A percentile compares a stretch with the other conserved stretches of the same genome.
Conservation (phyloP, 2,329 filamentous ascomycete species). For the Periconia digitata region DNA sequence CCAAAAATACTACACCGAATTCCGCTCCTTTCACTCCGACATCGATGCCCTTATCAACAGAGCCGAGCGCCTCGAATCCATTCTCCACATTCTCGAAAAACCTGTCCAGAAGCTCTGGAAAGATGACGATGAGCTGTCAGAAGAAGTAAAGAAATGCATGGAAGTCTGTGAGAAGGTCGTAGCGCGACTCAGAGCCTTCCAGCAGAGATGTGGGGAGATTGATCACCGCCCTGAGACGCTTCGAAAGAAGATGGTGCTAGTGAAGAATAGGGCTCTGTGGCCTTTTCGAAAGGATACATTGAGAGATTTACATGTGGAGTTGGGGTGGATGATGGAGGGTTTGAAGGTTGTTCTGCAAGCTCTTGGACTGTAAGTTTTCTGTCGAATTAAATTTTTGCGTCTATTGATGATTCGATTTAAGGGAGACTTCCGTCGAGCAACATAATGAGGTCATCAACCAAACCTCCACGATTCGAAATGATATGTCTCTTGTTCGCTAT, state of each 20-base stretch:
- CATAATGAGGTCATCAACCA: neutral
- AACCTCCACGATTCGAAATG: neutral
- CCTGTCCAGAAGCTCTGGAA: neutral
- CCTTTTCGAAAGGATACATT: conserved; percentile 7
- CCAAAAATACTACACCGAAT: conserved; percentile 6
- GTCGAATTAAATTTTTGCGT: neutral
- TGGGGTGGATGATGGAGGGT: conserved; percentile 6
- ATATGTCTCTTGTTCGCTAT: neutral
- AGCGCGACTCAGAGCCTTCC: neutral
- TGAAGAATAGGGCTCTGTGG: conserved; percentile 2
- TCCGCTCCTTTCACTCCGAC: conserved; percentile 3
- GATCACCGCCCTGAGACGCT: neutral
- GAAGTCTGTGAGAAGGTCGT: neutral
- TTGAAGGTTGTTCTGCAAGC: conserved; percentile 3
- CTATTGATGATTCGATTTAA: neutral
- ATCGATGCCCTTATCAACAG: conserved; percentile 1
- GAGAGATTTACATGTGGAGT: conserved; percentile 1
- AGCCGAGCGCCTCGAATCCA: neutral
- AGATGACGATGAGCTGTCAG: conserved; percentile 4
- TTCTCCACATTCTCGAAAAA: conserved; percentile 1
- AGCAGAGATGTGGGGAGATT: conserved; percentile 1
- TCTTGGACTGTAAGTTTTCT: conserved; percentile 1
- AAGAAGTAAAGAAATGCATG: conserved; percentile 1
- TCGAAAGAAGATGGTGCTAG: neutral
- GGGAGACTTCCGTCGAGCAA: neutral